Evolutionary conservation across 495 filamentous ascomycete genomes (phyloP), one percentile per base, ranked within the genome.

Genomic region (Podospora comata): DNA sequence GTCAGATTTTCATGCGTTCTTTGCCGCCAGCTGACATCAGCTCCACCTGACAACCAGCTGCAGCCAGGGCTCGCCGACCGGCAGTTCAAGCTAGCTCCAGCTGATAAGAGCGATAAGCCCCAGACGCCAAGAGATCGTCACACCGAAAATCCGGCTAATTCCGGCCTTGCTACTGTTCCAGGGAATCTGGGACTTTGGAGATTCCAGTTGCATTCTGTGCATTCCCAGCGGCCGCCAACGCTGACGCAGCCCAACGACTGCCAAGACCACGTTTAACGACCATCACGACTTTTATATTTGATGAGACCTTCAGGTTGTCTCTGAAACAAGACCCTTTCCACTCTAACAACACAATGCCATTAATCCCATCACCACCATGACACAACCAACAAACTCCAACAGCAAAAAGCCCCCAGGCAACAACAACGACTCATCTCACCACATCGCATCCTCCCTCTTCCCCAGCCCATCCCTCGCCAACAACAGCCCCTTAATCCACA

Each of bases 401-500:
- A 39, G 39, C n/a, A 19, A 19, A 58, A 7, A 19, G 55, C n/a
- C n/a, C 18, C n/a, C 55, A 67, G 68, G 68, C 59, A 54, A 67
- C 59, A 20, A 30, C 54, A 4, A 4, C 16, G 28, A 27, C 4
- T 30, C 54, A 3, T 16, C 15, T 53, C 62, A 19, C 16, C 16
- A 4, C 15, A 56, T 48, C 18, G 6, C 56, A 55, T 23, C 54
- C 11, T 53, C 54, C 26, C 16, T 62, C 27, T 59, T 20, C 60
- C 28, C 18, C 4, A 27, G 23, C 27, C 64, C 30, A 55, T 19
- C 23, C 56, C 57, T 59, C 54, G 62, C 18, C 6, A 27, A 34
- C 27, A 16, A 32, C 64, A 67, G 64, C 61, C 79, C 77, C 67
- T 62, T 81, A 53, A 48, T 48, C 9, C 39, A 48, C 39, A 6